Conservation (phyloP, 306 rosid species). For the Medicago truncatula region MtrunA17r5.0-ANR NC_053042.1:18028501-18029000, state of each 20-base stretch:
- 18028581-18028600: slow-evolving; percentile 98
- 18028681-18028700: slow-evolving; percentile 99
- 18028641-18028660: slow-evolving; percentile 83
- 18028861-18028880: slow-evolving; percentile 87
- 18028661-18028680: slow-evolving; percentile 99
- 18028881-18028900: slow-evolving; percentile 90
- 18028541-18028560: slow-evolving; percentile 97
- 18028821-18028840: slow-evolving; percentile 83
- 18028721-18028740: slow-evolving; percentile 88
- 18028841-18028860: slow-evolving; percentile 89
- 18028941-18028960: slow-evolving; percentile 74
- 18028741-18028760: slow-evolving; percentile 92
- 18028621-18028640: slow-evolving; percentile 99
- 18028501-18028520: slow-evolving; percentile 98
- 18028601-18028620: slow-evolving; percentile 95
- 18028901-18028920: slow-evolving; percentile 82
- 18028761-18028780: slow-evolving; percentile 99
- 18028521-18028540: slow-evolving; percentile 97
- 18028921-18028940: slow-evolving; percentile 82
- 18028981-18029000: slow-evolving; percentile 70
- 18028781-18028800: slow-evolving; percentile 99
- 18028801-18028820: slow-evolving; percentile 94
- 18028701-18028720: slow-evolving; percentile 86
- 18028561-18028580: slow-evolving; percentile 97
- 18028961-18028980: slow-evolving; percentile 64